Base-by-base conservation (phyloP, 83 land plant genomes). In the Thuja plicata region DNA sequence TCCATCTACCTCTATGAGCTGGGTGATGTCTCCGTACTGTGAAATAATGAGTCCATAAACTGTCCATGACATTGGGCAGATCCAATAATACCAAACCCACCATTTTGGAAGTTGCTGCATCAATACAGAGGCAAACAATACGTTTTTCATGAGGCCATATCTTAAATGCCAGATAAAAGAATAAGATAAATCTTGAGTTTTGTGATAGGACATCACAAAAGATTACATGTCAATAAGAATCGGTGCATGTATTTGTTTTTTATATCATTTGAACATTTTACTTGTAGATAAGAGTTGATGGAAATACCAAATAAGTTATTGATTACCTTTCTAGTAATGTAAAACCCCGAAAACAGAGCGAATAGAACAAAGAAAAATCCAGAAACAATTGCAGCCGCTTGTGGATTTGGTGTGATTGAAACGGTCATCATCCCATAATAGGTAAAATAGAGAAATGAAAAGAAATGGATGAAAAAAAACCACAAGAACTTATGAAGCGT, bases 31-130 rank as follows among this genome's bases (percentile, higher is more conserved):
- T 30, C 95, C 93, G 74, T 93, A 96, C 78, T 96, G 97, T 37
- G 94, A 89, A 41, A 88, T 88, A 52, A 96, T 93, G 40, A 95
- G 80, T 38, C 98, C 98, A 46, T 96, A 95, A 5, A 96, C 94
- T 27, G 97, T 95, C 95, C 95, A 96, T n/a, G 96, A 90, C 16
- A 94, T 89, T 5, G 97, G 97, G 88, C 96, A 96, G 8, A 96
- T 90, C 98, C 98, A 96, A 86, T 95, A 95, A 80, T 94, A 95
- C 98, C 98, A 95, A 27, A 95, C 80, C 98, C 97, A 96, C 98
- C 98, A 96, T 84, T 89, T 92, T 19, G 98, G 98, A 77, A 95
- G 93, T 90, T 46, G 92, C 98, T 96, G 98, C 93, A 91, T 34
- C 83, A 7, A 35, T 32, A 8, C 9, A 16, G 10, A 38, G 83